Evolutionary conservation across 1,284 basidiomycete species (phyloP), one percentile per base, ranked within the genome.

Genomic region (Irpex sp.): DNA sequence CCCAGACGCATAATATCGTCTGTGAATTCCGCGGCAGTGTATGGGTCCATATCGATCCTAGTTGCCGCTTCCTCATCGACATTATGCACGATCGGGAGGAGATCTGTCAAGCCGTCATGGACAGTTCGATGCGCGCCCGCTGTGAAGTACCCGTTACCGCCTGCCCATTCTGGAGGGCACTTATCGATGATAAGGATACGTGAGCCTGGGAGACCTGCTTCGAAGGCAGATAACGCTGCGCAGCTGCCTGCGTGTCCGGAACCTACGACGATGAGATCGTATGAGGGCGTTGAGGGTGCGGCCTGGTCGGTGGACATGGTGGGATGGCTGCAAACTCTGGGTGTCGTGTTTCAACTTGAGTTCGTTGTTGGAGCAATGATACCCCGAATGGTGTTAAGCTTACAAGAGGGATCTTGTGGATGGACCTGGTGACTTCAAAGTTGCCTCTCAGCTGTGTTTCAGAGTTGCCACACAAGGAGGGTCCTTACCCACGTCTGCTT

Each of bases 141-240:
- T 19, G 86, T 88, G 73, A 88, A 89, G 72, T 81, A 87, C 10
- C 86, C 84, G 66, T 89, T 89, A 12, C 86, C 87, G 12, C 87
- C 87, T 7, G 72, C 79, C 86, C 86, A 88, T 61, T 81, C 79
- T 52, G 74, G 67, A 2, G 86, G 84, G 49, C 84, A 84, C 67
- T 87, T 87, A 68, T 89, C 87, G 58, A 88, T 73, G 60, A 88
- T 74, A 55, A 88, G 74, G 62, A 88, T 84, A 74, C 78, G 77
- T 58, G 72, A 75, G 39, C 39, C 39, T 45, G 39, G 39, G 72
- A 85, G 84, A 53, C 86, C 86, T 47, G 80, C 72, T 64, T 87
- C 81, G 51, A 73, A 75, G 8, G 86, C 85, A 54, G 84, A 77
- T 47, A 87, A 74, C 1, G 87, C 86, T 16, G 87, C 84, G 63